Conservation (phyloP, 192 early-diverging fungal genomes). For the Linnemannia schmuckeri region DNA sequence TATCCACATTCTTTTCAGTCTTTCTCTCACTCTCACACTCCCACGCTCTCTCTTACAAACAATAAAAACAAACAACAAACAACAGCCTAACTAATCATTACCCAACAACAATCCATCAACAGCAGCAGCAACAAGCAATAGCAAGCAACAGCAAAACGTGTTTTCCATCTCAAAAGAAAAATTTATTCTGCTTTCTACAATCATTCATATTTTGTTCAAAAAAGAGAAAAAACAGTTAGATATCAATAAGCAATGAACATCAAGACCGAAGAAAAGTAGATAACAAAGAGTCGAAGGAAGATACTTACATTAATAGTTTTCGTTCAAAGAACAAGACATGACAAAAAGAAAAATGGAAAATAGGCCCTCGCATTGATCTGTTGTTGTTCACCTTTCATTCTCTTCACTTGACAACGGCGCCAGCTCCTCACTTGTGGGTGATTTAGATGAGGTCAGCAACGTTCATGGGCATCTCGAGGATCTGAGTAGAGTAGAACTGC, state of each 20-base stretch:
- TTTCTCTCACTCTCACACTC: neutral
- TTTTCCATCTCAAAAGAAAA: constrained; percentile 54
- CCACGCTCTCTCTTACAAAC: neutral
- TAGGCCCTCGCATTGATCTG: neutral
- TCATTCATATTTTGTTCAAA: neutral
- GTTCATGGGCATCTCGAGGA: constrained; percentile 99
- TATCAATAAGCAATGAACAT: neutral
- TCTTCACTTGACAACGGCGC: constrained; percentile 12
- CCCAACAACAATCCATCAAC: neutral
- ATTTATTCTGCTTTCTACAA: constrained; percentile 46
- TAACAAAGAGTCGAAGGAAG: neutral
- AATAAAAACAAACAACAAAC: neutral
- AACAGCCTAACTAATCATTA: no score
- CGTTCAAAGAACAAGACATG: constrained; percentile 26
- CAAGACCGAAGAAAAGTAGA: neutral
- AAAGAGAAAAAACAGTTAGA: neutral
- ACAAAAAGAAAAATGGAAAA: constrained; percentile 16
- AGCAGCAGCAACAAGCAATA: neutral
- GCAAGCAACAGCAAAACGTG: neutral
- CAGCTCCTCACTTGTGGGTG: neutral
- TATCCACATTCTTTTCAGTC: neutral
- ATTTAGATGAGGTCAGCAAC: constrained; percentile 87
- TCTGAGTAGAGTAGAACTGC: constrained; percentile 98
- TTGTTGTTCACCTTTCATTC: constrained; percentile 15
- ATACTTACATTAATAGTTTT: constrained; percentile 41